Percentiles rank a stretch among this genome's conserved stretches.
Evolutionary conservation across 495 filamentous ascomycete genomes (phyloP).

Genomic region (Penicillium daleae): DNA sequence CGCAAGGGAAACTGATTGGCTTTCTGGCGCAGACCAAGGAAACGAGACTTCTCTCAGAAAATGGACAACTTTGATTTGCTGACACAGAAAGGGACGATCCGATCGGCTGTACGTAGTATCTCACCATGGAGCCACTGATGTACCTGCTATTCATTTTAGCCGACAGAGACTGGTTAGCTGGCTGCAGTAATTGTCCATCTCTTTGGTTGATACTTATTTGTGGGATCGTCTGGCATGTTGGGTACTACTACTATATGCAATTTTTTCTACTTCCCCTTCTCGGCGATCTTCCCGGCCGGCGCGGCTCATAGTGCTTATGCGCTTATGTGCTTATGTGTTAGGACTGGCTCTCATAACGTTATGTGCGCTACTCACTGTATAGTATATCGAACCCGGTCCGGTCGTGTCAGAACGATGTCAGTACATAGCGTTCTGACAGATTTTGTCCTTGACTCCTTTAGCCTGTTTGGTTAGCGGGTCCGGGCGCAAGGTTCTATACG

Average conservation of each 20-base stretch:
- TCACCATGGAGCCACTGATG: neutral
- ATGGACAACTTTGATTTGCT: neutral
- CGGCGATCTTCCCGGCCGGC: neutral
- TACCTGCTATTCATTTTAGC: neutral
- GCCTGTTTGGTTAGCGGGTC: no score
- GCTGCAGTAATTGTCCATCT: neutral
- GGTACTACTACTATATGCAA: no score
- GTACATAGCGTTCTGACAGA: no score
- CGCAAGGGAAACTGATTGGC: constrained; percentile 6
- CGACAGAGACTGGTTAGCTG: neutral
- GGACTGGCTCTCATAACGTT: no score
- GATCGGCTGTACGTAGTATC: neutral
- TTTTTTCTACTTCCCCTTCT: neutral
- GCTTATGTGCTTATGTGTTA: no score
- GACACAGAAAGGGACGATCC: neutral
- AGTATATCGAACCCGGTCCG: no score
- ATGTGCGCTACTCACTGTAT: no score
- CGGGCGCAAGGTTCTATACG: neutral
- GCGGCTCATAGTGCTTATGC: neutral
- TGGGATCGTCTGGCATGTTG: neutral
- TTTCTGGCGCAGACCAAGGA: no score
- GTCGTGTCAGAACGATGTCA: no score
- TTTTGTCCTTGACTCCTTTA: no score
- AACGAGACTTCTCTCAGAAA: no score
- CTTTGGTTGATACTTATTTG: neutral